These are phyloP conservation scores for Clonostachys rhizophaga DNA, from an alignment of 2,329 filamentous ascomycete genomes.

Conservation along the genomic window DNA sequence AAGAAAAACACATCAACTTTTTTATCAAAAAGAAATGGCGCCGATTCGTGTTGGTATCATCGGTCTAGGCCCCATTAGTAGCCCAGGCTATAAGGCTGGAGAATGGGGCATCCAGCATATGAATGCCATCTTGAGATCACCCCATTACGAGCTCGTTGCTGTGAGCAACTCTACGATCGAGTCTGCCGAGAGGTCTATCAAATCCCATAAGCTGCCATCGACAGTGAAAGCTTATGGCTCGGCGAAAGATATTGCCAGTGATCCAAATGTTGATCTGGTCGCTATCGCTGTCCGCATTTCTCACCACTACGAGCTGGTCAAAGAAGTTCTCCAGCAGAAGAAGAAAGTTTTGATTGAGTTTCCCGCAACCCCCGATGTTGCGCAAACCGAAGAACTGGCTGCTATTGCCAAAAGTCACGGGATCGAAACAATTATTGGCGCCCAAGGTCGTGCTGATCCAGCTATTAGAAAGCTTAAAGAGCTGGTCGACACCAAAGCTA, in stretches of 20 bases:
- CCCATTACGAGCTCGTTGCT: slow-evolving; percentile 33
- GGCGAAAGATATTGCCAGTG: slow-evolving; percentile 33
- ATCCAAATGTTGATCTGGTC: slow-evolving; percentile 42
- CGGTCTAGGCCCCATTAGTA: too few relatives aligned
- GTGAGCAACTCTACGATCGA: slow-evolving; percentile 39
- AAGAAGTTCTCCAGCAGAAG: slow-evolving; percentile 36
- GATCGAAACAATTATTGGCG: slow-evolving; percentile 31
- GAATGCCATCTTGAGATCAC: too few relatives aligned
- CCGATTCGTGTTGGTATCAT: too few relatives aligned
- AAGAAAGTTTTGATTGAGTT: slow-evolving; percentile 49
- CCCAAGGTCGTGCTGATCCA: slow-evolving; percentile 39
- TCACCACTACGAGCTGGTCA: slow-evolving; percentile 32
- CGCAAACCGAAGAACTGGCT: slow-evolving; percentile 28
- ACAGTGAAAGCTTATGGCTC: slow-evolving; percentile 35
- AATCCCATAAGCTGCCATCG: slow-evolving; percentile 27
- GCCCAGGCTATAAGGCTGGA: too few relatives aligned
- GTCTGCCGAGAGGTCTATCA: slow-evolving; percentile 32
- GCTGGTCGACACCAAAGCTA: slow-evolving; percentile 29
- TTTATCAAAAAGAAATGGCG: too few relatives aligned
- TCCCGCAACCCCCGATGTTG: slow-evolving; percentile 36
- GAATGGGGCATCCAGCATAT: too few relatives aligned
- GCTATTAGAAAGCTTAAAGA: slow-evolving; percentile 30
- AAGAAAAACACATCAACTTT: too few relatives aligned
- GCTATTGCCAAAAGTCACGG: slow-evolving; percentile 19
- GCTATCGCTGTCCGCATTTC: slow-evolving; percentile 44